Base-by-base conservation (phyloP, 805 yeast species). In the Candida pseudofarinosa region DNA sequence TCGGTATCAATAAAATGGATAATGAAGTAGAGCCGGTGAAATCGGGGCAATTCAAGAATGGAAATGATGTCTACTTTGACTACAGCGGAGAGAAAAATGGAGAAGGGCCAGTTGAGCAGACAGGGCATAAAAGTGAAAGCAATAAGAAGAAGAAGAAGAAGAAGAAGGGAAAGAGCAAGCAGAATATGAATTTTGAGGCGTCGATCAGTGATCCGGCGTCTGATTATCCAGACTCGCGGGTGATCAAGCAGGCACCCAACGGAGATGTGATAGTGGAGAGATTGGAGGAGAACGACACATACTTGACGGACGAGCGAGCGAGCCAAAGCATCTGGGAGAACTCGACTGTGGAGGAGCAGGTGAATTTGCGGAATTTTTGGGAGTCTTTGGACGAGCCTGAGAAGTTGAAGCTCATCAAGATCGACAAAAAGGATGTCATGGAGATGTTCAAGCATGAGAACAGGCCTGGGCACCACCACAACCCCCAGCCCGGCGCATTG, bases 251-350 rank as follows among this genome's bases (percentile, higher is more conserved):
- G 51, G 85, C 78, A 3, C 75, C 82, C 3, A 83, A 85, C 57
- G 95, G 95, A 5, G 87, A 84, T 51, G 85, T 86, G 4, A 76
- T 85, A 38, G 88, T 87, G 18, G 84, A 85, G 52, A 73, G 77
- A 40, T 55, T 79, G 39, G 73, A 68, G 14, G 67, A 64, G 34
- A 16, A 46, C 31, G 48, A 48, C 23, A 19, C 28, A 28, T 42
- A 46, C 15, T 48, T 43, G 37, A 40, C 41, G 4, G 28, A 41
- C 4, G 42, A 28, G 20, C 40, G 28, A 12, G 49, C 37, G 13
- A 43, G 43, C 8, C 46, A 47, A n/a, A 58, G 57, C 38, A 70
- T 74, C 39, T 74, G 79, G 80, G 74, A 74, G 45, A 67, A 69
- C 48, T 63, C 69, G 32, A 57, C 75, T 19, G 56, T 67, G 3